Base-by-base conservation (phyloP, 2,329 filamentous ascomycete genomes). In the Beauveria brongniartii region DNA sequence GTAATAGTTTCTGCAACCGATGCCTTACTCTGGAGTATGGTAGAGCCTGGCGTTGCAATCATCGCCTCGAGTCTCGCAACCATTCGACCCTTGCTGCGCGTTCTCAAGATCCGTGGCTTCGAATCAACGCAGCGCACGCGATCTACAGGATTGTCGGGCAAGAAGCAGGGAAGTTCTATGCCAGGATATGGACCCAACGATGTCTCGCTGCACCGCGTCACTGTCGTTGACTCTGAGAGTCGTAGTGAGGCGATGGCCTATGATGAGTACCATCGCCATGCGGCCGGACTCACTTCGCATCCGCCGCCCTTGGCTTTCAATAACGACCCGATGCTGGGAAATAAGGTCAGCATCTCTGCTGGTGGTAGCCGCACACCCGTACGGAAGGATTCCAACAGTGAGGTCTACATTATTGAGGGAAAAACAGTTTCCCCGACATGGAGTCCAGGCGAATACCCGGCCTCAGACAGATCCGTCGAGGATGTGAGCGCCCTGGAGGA, bases 31-130 rank as follows among this genome's bases (percentile, higher is more conserved):
- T 84, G 81, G 81, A 83, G 80, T 10, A 70, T 83, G n/a, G 72
- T 83, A 58, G 81, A 84, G 65, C 80, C 81, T 1, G 81, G 80
- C 6, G 76, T 83, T 24, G 81, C 80, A 62, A 84, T 83, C 51
- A 69, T 79, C 28, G 81, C 81, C 14, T 77, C 81, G 2, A 82
- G 79, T 62, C 71, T 83, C 12, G 79, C 79, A 24, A 84, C 81
- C 5, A 80, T 83, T 37, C 78, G 81, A 3, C 81, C 81, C 4
- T 73, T 84, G 1, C 75, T 84, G 41, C 78, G 80, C 41, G 71
- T 72, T n/a, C 73, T 77, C 71, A 75, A 71, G 63, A 69, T 82
- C 14, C 74, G 66, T 24, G 80, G 80, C 7, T 82, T 82, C 66
- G 72, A 73, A 4, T 73, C 77, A 0, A 76, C 73, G 9, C 72